Base-by-base conservation (phyloP, 345 rosid genomes). In the Lepidium didymum region DNA sequence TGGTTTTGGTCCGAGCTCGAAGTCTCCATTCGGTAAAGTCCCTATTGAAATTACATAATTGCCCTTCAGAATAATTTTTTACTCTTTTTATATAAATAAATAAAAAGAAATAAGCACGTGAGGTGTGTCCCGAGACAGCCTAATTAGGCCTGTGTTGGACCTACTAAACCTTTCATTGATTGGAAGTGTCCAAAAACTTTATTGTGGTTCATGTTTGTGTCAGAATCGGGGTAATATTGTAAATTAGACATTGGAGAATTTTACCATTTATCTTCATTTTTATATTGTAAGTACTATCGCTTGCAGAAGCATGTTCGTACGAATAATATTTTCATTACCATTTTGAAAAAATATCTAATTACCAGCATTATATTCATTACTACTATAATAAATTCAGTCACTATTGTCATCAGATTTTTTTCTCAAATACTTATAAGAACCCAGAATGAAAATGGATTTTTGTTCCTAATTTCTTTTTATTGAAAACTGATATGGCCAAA, bases 1-100 rank as follows among this genome's bases (percentile, higher is more conserved):
- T 31, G 85, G 74, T 19, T 74, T 85, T n/a, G 96, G 98, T 4
- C 84, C 89, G 0, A 53, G 64, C 83, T 89, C 98, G 69, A 92
- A 92, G 71, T 89, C 76, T 0, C 96, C 98, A 64, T 92, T 92
- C 0, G 88, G 93, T 42, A 92, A 35, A 2, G 89, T 34, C 0
- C 98, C 96, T 89, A 81, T 33, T 12, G 10, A 64, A 31, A 66
- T 51, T 6, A 70, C 72, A 10, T 38, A 31, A 14, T 14, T 54
- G 0, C 19, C 69, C 74, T 75, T 42, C 0, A 0, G 0, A 65
- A 7, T 31, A 23, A 19, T 16, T 41, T 25, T 56, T 3, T n/a
- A 16, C 1, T 7, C 10, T 7, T 8, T 45, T 1, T 45, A 3
- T 21, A 13, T 5, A 4, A n/a, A 7, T 4, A 10, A 12, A 10